Evolutionary conservation across 2,329 filamentous ascomycete species (phyloP), one percentile per base, ranked within the genome.

Genomic region (Cryphonectria carpinicola): DNA sequence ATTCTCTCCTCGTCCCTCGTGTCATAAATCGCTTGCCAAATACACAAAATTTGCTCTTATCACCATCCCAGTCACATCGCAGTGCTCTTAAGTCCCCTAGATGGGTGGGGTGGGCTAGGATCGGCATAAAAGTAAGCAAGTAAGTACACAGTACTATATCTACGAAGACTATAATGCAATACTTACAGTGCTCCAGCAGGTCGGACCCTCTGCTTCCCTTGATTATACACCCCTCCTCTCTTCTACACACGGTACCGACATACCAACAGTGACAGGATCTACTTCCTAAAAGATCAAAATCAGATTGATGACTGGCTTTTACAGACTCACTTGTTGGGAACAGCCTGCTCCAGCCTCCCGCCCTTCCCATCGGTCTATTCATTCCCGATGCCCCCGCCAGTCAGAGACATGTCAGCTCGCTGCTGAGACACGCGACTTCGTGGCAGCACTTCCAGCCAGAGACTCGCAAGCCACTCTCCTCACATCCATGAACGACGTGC

Each of bases 371-470:
- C 17, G 28, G 32, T 35, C 25, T 58, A 32, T 13, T 58, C n/a
- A 35, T 28, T 32, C 68, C 17, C 39, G 62, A 58, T 54, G 67
- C 67, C 17, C 7, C 35, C 25, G 14, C 22, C 17, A 19, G 7
- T 46, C 60, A 39, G 58, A 61, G 61, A 39, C 32, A 43, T 32
- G n/a, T 49, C 35, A 66, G 28, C 39, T 41, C 32, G 32, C 39
- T 28, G 41, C 41, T 69, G n/a, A 69, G 52, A 69, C 63, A 52
- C 22, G n/a, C 22, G 22, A 43, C 56, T 32, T 22, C 19, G 19
- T 41, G 60, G 35, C 60, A 62, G n/a, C 60, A 25, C 4, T 11
- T 17, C 22, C 10, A 19, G 8, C 58, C 60, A 32, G 37, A 22
- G 32, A 14, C 60, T 35, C 60, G 35, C 19, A 41, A 41, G 35